Evolutionary conservation across 331 rosid species (phyloP).

Genomic region (Cydonia oblonga): DNA sequence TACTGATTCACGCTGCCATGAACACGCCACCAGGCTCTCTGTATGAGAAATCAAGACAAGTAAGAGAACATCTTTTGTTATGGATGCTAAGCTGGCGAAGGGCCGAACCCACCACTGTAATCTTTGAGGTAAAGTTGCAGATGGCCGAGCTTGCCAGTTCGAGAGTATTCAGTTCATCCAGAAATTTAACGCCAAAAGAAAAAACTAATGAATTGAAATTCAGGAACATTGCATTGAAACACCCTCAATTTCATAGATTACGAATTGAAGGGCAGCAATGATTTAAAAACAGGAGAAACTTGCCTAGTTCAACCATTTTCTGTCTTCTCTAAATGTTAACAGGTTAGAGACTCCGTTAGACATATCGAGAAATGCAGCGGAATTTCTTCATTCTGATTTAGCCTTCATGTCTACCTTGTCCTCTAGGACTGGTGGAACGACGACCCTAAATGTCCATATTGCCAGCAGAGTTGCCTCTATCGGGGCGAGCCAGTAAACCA

Average conservation of each 20-base stretch:
- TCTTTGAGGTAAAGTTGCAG: not conserved
- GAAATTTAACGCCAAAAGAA: too few species aligned
- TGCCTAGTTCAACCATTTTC: not conserved
- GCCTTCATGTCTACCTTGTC: conserved; percentile 32
- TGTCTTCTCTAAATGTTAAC: not conserved
- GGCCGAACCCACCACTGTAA: not conserved
- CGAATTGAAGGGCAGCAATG: not conserved
- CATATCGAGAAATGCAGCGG: not conserved
- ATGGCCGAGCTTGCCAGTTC: not conserved
- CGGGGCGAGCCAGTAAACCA: conserved; percentile 91
- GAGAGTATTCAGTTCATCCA: not conserved
- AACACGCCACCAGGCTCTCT: conserved; percentile 1
- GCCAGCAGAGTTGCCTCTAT: conserved; percentile 73
- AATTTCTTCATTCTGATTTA: conserved; percentile 46
- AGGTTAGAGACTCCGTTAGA: not conserved
- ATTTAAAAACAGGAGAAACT: not conserved
- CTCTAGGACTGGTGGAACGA: conserved; percentile 32
- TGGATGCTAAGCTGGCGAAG: not conserved
- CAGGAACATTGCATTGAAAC: not conserved
- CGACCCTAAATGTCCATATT: conserved; percentile 53
- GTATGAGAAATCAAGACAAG: conserved; percentile 5
- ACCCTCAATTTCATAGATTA: not conserved
- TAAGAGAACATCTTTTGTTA: not conserved
- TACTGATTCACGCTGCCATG: conserved; percentile 10
- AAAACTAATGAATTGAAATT: not conserved